Evolutionary conservation across 2,329 filamentous ascomycete species (phyloP).

Genomic region (Fusarium xyrophilum): DNA sequence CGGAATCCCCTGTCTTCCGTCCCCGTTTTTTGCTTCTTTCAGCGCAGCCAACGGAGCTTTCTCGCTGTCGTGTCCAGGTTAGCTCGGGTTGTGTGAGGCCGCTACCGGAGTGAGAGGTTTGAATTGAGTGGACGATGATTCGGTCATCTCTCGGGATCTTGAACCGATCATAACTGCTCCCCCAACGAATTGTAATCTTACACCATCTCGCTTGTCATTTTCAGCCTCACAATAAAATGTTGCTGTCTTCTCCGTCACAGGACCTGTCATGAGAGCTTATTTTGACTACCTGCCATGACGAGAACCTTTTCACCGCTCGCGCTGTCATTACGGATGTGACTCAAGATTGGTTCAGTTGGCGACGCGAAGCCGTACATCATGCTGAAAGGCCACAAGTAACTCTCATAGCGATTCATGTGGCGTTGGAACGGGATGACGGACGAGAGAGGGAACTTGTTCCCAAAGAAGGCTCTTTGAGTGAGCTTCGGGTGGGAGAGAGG

Average conservation of each 20-base stretch:
- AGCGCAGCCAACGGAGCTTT: conserved; percentile 16
- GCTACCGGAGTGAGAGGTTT: conserved; percentile 20
- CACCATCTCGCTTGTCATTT: conserved; percentile 41
- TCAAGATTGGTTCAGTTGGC: conserved; percentile 50
- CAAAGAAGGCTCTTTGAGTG: conserved; percentile 59
- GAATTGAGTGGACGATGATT: conserved; percentile 14
- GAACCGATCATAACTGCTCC: conserved; percentile 46
- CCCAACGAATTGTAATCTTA: conserved; percentile 52
- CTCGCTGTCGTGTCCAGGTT: not conserved
- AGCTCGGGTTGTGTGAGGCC: not conserved
- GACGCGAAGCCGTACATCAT: conserved; percentile 55
- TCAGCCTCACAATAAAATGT: conserved; percentile 37
- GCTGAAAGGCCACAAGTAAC: conserved; percentile 58
- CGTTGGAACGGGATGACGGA: conserved; percentile 53
- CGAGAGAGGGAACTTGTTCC: conserved; percentile 49
- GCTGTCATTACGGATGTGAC: conserved; percentile 43
- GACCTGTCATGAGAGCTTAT: conserved; percentile 52
- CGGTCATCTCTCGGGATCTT: conserved; percentile 35
- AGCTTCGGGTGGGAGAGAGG: conserved; percentile 59
- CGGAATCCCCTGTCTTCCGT: conserved; percentile 18
- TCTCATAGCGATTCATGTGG: conserved; percentile 57
- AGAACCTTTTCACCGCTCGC: conserved; percentile 43
- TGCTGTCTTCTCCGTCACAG: conserved; percentile 50
- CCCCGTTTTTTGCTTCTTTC: conserved; percentile 30
- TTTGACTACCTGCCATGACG: conserved; percentile 50